These are phyloP conservation scores for Sporothrix protearum DNA, from an alignment of 2,329 filamentous ascomycete genomes.

Conservation along the genomic window DNA sequence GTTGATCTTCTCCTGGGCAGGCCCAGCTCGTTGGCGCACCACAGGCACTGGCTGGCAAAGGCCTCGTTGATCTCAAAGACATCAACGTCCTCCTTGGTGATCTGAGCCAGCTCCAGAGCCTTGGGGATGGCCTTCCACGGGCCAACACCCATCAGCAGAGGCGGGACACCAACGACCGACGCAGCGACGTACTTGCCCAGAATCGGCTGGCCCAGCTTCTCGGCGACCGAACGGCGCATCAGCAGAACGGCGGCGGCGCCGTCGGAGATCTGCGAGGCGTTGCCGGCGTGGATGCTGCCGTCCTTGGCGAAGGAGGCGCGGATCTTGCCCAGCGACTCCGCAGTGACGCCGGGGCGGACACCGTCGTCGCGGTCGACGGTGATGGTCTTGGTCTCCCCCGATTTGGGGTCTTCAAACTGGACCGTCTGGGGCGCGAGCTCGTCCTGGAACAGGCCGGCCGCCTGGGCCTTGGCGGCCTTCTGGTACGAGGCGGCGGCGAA, in stretches of 20 bases:
- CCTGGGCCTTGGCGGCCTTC: constrained; percentile 82
- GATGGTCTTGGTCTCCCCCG: constrained; percentile 77
- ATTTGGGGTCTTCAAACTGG: constrained; percentile 86
- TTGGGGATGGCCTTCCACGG: constrained; percentile 95
- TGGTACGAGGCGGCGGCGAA: constrained; percentile 93
- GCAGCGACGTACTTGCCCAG: constrained; percentile 89
- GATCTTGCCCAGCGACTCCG: constrained; percentile 87
- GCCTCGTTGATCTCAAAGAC: constrained; percentile 99
- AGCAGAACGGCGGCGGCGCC: constrained; percentile 91
- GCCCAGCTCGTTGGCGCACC: constrained; percentile 84
- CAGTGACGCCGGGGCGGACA: constrained; percentile 77
- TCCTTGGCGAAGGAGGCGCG: constrained; percentile 85
- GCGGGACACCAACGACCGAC: constrained; percentile 81
- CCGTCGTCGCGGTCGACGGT: constrained; percentile 85
- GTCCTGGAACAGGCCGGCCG: constrained; percentile 83
- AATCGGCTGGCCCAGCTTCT: constrained; percentile 81
- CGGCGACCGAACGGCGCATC: constrained; percentile 90
- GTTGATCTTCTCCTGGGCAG: constrained; percentile 86
- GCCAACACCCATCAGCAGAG: constrained; percentile 91
- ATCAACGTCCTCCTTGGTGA: constrained; percentile 86
- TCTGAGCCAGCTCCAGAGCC: constrained; percentile 80
- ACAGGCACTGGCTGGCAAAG: constrained; percentile 91
- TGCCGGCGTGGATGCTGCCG: constrained; percentile 87
- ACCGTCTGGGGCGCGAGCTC: constrained; percentile 87
- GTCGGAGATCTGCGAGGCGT: constrained; percentile 92